Evolutionary conservation across 176 grass and related monocot genomes (phyloP), one percentile per base, ranked within the genome.

Genomic region (Oryza rufipogon): DNA sequence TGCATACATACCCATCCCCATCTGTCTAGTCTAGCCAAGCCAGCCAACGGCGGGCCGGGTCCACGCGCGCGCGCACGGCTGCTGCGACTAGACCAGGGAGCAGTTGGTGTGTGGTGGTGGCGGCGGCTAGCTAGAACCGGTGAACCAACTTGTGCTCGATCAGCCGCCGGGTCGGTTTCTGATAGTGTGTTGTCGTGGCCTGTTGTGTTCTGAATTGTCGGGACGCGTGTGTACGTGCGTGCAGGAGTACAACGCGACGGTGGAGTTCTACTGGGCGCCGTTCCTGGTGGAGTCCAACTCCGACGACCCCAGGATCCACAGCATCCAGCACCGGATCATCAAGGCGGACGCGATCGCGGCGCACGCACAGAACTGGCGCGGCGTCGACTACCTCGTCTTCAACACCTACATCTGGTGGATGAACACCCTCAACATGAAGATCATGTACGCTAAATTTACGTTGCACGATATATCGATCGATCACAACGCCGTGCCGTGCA

Each of bases 191-290:
- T 22, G 82, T 8, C 42, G 39, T 41, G 34, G 34, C 9, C 11
- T 15, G 71, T 76, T 8, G 9, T 44, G 42, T 44, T 66, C 8
- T 48, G 25, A 79, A 68, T 58, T 48, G 39, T 8, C 58, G 58
- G 1, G 9, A 63, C 58, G 51, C 52, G 49, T 65, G 6, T 66
- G 7, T 5, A 3, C 0, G 0, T 5, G 2, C 39, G 20, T 64
- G 25, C 81, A 96, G 94, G 89, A 86, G 72, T 97, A 76, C 69
- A 74, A 91, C 56, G 94, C 91, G 44, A 91, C 91, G 81, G 86
- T 97, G 20, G 91, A 93, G 82, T 97, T 97, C 89, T 97, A 97
- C 91, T 94, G 94, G 94, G 83, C 94, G 39, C 94, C 94, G 32
- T 97, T 94, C 85, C 89, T 97, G 54, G 91, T 97, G 76, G 94